A percentile compares a stretch with the other conserved stretches of the same genome.
These are phyloP conservation scores for Solanum hybrid DNA, from an alignment of 305 asterid species.

Conservation along the genomic window DNA sequence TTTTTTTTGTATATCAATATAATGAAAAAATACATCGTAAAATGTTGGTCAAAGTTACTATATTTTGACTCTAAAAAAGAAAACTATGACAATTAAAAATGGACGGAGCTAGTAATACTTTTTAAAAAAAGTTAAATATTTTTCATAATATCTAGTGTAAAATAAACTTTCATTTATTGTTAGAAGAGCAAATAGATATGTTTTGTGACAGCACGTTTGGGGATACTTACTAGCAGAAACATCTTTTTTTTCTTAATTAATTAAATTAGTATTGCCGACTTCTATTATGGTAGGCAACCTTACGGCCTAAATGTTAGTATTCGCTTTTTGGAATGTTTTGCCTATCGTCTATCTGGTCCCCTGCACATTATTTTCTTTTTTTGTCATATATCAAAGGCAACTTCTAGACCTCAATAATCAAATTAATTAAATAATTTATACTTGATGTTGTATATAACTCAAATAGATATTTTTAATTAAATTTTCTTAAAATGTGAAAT, in stretches of 20 bases:
- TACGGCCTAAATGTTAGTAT: not conserved
- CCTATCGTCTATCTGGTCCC: not conserved
- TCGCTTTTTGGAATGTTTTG: not conserved
- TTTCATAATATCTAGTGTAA: not conserved
- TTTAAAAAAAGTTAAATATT: too few species aligned
- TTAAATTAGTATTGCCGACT: not conserved
- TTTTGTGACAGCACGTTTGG: not conserved
- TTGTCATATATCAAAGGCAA: not conserved
- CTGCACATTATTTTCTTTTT: not conserved
- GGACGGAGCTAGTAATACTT: not conserved
- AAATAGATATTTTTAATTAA: not conserved
- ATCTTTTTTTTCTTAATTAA: not conserved
- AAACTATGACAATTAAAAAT: too few species aligned
- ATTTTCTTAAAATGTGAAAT: not conserved
- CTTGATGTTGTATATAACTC: not conserved
- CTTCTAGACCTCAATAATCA: not conserved
- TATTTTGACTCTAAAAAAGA: too few species aligned
- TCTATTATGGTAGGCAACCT: not conserved
- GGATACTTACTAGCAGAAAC: not conserved
- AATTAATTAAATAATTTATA: not conserved
- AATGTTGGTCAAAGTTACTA: too few species aligned
- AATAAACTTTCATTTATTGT: not conserved
- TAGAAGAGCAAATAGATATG: not conserved
- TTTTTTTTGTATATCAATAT: too few species aligned
- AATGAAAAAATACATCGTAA: too few species aligned